Evolutionary conservation across 441 rosid species (phyloP).

Genomic region (Syzygium syzygioides): DNA sequence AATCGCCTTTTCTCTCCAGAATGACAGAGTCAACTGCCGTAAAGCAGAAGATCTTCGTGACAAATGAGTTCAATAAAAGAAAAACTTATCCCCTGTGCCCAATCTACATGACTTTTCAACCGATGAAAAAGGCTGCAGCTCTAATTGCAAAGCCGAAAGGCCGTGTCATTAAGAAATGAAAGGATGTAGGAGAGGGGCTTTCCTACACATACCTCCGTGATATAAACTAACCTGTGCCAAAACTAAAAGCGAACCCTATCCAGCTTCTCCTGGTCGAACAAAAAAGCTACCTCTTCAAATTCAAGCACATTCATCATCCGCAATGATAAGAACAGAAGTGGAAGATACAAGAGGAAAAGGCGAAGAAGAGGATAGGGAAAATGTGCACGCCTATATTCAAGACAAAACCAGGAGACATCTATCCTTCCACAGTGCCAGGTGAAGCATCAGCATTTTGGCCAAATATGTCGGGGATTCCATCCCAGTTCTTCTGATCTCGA

Average conservation of each 20-base stretch:
- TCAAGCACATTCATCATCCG: neutral
- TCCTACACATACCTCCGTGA: neutral
- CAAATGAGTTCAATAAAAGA: neutral
- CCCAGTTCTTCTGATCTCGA: conserved; percentile 66
- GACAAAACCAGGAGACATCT: neutral
- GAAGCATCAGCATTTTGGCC: conserved; percentile 43
- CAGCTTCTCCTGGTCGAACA: neutral
- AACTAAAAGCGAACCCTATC: neutral
- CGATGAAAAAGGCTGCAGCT: neutral
- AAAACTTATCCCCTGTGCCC: neutral
- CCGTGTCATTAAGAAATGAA: neutral
- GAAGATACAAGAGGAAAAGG: neutral
- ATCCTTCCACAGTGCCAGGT: conserved; percentile 23
- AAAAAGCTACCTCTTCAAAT: neutral
- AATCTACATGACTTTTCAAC: neutral
- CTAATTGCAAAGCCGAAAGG: neutral
- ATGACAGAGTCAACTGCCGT: neutral
- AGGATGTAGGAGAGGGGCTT: neutral
- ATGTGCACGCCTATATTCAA: neutral
- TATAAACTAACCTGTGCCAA: neutral
- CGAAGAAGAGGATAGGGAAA: neutral
- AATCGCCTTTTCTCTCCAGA: neutral
- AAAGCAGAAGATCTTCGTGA: neutral
- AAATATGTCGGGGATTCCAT: conserved; percentile 59
- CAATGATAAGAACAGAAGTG: neutral